These are phyloP conservation scores for Carex arenaria DNA, from an alignment of 202 grass and related monocot species.

Conservation along the genomic window DNA sequence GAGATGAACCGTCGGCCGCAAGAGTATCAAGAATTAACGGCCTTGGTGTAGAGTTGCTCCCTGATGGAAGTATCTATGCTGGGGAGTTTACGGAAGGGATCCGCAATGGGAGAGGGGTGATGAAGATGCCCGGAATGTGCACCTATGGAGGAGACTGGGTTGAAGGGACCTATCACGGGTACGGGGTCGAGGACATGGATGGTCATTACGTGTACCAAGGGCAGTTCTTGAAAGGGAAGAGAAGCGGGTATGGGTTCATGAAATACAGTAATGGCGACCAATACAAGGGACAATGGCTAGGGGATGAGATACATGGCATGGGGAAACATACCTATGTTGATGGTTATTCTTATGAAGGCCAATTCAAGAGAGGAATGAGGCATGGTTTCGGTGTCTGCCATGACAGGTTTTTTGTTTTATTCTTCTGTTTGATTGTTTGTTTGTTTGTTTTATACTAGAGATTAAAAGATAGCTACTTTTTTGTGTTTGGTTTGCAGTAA, in stretches of 20 bases:
- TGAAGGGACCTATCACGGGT: constrained; percentile 65
- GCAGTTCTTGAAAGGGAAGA: constrained; percentile 51
- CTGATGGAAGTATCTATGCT: constrained; percentile 72
- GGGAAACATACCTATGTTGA: constrained; percentile 53
- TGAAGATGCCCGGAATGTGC: constrained; percentile 39
- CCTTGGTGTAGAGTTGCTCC: constrained; percentile 53
- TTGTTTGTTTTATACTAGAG: neutral
- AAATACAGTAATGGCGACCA: constrained; percentile 62
- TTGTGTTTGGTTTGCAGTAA: neutral
- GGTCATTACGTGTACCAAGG: constrained; percentile 54
- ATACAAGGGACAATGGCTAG: constrained; percentile 72
- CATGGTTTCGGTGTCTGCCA: constrained; percentile 69
- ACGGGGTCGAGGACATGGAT: constrained; percentile 65
- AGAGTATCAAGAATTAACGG: constrained; percentile 10
- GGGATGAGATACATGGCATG: constrained; percentile 60
- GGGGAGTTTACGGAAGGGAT: constrained; percentile 77
- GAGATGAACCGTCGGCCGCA: constrained; percentile 29
- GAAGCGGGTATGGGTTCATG: constrained; percentile 58
- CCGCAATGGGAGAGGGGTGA: constrained; percentile 66
- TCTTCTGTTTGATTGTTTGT: neutral
- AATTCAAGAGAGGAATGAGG: constrained; percentile 71
- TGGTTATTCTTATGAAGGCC: constrained; percentile 61
- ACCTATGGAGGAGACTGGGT: constrained; percentile 88
- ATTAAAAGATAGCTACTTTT: neutral
- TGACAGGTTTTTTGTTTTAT: constrained; percentile 37